Conservation (phyloP, 495 filamentous ascomycete genomes). For the Hypomontagnella monticulosa region DNA sequence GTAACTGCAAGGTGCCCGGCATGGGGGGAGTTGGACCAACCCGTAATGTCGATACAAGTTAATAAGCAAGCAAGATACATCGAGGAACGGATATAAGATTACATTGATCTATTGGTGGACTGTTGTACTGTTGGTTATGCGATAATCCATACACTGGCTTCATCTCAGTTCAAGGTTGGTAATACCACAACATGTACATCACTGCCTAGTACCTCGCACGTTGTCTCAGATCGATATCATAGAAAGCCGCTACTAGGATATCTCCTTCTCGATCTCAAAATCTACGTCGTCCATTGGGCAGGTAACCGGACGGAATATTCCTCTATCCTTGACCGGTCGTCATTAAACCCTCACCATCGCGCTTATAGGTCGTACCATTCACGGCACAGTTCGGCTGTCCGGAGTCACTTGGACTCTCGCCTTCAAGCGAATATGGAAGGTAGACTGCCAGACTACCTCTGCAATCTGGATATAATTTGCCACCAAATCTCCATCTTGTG, state of each 20-base stretch:
- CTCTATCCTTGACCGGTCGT: neutral
- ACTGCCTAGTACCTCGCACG: neutral
- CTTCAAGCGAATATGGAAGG: neutral
- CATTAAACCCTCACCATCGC: neutral
- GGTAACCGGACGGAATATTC: neutral
- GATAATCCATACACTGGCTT: neutral
- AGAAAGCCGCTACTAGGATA: neutral
- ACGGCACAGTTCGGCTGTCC: neutral
- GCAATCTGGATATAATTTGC: constrained; percentile 2
- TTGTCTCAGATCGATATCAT: constrained; percentile 1
- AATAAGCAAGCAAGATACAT: neutral
- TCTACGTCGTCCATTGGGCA: neutral
- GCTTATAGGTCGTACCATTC: constrained; percentile 4
- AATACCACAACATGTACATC: neutral
- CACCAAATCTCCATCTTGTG: constrained; percentile 15
- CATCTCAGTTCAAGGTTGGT: constrained; percentile 1
- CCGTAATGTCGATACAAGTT: neutral
- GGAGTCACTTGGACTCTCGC: neutral
- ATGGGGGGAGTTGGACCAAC: constrained; percentile 1
- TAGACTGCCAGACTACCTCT: neutral
- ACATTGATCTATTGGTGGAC: neutral
- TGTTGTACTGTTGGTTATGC: neutral
- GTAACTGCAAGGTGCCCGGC: neutral
- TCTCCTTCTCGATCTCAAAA: neutral
- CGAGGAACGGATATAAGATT: neutral